A percentile compares a stretch with the other conserved stretches of the same genome.
Evolutionary conservation across 768 basidiomycete genomes (phyloP).

Genomic region (Tulasnella calospora): DNA sequence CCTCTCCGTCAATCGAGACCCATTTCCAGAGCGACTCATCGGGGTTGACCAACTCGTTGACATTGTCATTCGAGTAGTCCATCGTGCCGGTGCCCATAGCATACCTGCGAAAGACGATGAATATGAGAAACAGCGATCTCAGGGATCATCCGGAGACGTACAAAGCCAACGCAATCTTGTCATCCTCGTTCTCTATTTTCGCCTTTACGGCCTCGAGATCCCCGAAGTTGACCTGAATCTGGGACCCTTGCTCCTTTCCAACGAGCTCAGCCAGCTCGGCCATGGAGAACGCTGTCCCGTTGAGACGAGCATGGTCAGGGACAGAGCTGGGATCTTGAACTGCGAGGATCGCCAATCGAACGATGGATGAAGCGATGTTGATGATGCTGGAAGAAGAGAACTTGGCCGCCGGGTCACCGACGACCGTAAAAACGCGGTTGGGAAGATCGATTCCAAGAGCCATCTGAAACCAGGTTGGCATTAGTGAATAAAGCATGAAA

Average conservation of each 20-base stretch:
- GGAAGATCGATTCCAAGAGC: conserved; percentile 2
- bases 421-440: neutral
- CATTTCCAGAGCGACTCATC: neutral
- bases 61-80: neutral
- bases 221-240: neutral
- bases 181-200: neutral
- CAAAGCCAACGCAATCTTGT: neutral
- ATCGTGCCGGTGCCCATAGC: neutral
- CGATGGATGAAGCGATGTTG: neutral
- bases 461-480: neutral
- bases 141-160: neutral
- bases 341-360: conserved; percentile 4
- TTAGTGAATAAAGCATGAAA: neutral
- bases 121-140: neutral
- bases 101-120: neutral
- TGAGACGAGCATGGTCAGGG: conserved; percentile 13
- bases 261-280: neutral
- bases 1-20: neutral
- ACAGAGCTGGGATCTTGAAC: conserved; percentile 8
- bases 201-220: neutral
- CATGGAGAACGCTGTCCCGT: neutral
- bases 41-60: conserved; percentile 12
- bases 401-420: neutral
- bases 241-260: neutral
- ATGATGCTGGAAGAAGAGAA: neutral